These are phyloP conservation scores for Cryptococcus hybrid DNA, from an alignment of 1,284 basidiomycete genomes.

Conservation along the genomic window DNA sequence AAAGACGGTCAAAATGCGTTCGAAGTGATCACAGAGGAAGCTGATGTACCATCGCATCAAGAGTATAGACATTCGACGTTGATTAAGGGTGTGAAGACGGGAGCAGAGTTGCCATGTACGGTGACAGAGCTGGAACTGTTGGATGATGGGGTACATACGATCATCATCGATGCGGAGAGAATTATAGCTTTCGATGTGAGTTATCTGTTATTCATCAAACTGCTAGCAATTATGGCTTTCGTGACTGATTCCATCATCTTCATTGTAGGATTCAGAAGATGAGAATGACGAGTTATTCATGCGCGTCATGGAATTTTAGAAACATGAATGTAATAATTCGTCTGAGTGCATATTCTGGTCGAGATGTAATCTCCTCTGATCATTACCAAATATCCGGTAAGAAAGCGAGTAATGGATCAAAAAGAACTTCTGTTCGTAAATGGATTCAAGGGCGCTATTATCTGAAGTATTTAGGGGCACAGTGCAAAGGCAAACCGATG, in stretches of 20 bases:
- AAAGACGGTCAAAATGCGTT: slow-evolving; percentile 12
- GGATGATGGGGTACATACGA: slow-evolving; percentile 19
- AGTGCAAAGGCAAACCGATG: too few species aligned
- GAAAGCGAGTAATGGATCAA: too few species aligned
- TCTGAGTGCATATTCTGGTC: too few species aligned
- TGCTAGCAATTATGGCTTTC: neutral
- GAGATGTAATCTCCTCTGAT: too few species aligned
- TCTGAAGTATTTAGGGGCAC: too few species aligned
- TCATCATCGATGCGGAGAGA: slow-evolving; percentile 45
- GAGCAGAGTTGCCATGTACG: slow-evolving; percentile 38
- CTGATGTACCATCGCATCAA: slow-evolving; percentile 8
- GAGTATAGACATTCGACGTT: slow-evolving; percentile 11
- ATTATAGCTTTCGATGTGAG: slow-evolving; percentile 40
- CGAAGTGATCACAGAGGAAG: slow-evolving; percentile 27
- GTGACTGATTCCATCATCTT: neutral
- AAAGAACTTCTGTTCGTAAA: too few species aligned
- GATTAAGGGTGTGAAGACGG: slow-evolving; percentile 19
- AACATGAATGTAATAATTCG: neutral
- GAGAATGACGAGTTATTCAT: slow-evolving; percentile 7
- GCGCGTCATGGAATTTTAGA: slow-evolving; percentile 32
- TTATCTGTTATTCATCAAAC: neutral
- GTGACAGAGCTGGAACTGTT: slow-evolving; percentile 19
- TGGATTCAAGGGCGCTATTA: too few species aligned
- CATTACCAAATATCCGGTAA: too few species aligned
- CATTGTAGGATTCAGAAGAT: slow-evolving; percentile 3